phyloP scores from a whole-genome alignment of 768 basidiomycete genomes.

The Pleurotus giganteus region DNA sequence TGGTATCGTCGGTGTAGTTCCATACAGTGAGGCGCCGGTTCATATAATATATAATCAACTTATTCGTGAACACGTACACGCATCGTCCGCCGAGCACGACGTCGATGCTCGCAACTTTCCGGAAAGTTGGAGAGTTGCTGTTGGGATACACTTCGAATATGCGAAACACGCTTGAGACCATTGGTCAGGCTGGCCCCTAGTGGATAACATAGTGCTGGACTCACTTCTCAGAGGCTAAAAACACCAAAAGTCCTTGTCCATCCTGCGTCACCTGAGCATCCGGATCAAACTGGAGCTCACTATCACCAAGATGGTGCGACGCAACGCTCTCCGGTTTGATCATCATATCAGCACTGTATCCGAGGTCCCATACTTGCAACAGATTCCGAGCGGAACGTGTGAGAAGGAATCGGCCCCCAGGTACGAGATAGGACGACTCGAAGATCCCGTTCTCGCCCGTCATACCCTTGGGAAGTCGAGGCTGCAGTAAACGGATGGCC shows the following conservation, averaged over 20 bases:
- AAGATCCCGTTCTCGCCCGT: conserved; percentile 10
- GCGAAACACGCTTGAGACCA: neutral
- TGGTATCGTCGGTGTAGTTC: conserved; percentile 7
- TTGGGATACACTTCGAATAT: conserved; percentile 10
- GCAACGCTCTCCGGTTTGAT: conserved; percentile 16
- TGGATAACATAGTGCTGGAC: neutral
- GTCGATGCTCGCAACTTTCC: conserved; percentile 1
- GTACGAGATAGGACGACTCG: conserved; percentile 20
- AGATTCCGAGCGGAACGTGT: conserved; percentile 16
- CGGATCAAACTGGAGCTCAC: conserved; percentile 7
- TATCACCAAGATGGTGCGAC: conserved; percentile 1
- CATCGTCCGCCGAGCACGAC: neutral
- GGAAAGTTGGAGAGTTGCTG: conserved; percentile 5
- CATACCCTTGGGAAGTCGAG: conserved; percentile 11
- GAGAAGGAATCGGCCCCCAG: conserved; percentile 30
- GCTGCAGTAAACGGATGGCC: conserved; percentile 15
- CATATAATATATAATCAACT: conserved; percentile 9
- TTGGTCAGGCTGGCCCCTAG: neutral
- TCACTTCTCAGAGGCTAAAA: conserved; percentile 5
- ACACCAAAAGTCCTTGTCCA: conserved; percentile 12
- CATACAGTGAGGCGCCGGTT: conserved; percentile 5
- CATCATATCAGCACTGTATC: conserved; percentile 15
- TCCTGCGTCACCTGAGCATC: conserved; percentile 10
- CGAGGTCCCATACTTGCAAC: conserved; percentile 27
- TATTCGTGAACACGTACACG: conserved; percentile 7